Percentiles rank a stretch among this genome's conserved stretches.
Conservation (phyloP, 306 rosid genomes). For the Pterocarpus santalinus region DNA sequence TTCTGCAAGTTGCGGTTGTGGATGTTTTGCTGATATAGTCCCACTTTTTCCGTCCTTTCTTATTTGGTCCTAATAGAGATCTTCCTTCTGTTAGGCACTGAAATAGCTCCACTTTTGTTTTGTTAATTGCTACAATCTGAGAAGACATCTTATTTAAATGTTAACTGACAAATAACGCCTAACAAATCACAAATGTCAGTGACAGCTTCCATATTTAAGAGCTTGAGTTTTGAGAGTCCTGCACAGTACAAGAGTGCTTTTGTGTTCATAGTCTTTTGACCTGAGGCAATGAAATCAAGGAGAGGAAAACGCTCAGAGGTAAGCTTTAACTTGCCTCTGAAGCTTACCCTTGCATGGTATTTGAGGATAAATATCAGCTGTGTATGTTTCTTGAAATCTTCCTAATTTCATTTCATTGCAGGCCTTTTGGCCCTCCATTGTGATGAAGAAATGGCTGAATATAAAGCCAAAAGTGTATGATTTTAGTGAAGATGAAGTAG, state of each 20-base stretch:
- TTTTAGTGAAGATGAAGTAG: constrained; percentile 94
- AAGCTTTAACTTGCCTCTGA: constrained; percentile 40
- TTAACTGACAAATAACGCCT: constrained; percentile 44
- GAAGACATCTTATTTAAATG: constrained; percentile 34
- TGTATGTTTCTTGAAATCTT: constrained; percentile 30
- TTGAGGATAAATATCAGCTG: constrained; percentile 11
- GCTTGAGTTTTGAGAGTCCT: constrained; percentile 46
- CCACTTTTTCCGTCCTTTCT: constrained; percentile 58
- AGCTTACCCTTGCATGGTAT: constrained; percentile 20
- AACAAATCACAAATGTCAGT: constrained; percentile 41
- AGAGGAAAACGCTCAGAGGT: constrained; percentile 88
- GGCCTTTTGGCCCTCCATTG: constrained; percentile 93
- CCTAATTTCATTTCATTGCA: constrained; percentile 51
- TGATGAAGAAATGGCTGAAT: constrained; percentile 96
- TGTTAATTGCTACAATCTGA: constrained; percentile 35
- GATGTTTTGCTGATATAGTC: constrained; percentile 54
- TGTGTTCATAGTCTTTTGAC: constrained; percentile 43
- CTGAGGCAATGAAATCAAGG: constrained; percentile 64
- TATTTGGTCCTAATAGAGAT: constrained; percentile 51
- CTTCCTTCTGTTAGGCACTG: constrained; percentile 40
- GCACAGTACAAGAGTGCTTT: constrained; percentile 39
- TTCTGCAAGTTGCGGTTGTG: constrained; percentile 71
- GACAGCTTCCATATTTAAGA: constrained; percentile 59
- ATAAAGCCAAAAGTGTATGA: constrained; percentile 83
- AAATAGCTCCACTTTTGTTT: constrained; percentile 47